phyloP scores from a whole-genome alignment of 495 filamentous ascomycete genomes.

The Cairneyella variabilis region DNA sequence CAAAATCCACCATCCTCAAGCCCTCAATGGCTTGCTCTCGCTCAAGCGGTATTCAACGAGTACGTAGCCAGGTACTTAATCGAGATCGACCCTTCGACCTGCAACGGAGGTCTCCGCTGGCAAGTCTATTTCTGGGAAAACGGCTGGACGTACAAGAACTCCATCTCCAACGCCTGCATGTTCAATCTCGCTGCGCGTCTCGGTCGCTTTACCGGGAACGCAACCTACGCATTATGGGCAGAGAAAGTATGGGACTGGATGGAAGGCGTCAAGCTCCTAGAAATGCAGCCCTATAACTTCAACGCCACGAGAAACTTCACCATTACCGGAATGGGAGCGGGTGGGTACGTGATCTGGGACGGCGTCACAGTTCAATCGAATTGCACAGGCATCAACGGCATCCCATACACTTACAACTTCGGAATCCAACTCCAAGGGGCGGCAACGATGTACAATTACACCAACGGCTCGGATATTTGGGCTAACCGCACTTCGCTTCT shows the following conservation, averaged over 20 bases:
- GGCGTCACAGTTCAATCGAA: background rate
- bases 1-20: conserved; percentile 53
- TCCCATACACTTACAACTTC: background rate
- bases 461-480: background rate
- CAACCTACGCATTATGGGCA: conserved; percentile 73
- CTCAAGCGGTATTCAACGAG: conserved; percentile 77
- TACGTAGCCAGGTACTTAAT: conserved; percentile 63
- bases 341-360: background rate
- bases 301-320: background rate
- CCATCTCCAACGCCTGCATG: conserved; percentile 80
- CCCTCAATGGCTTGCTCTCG: conserved; percentile 72
- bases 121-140: conserved; percentile 70
- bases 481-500: background rate
- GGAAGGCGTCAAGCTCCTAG: conserved; percentile 38
- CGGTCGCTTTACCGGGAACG: conserved; percentile 68
- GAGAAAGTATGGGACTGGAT: conserved; percentile 71
- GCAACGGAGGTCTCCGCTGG: conserved; percentile 74
- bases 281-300: background rate
- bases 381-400: background rate
- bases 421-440: background rate
- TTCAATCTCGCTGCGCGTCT: conserved; percentile 81
- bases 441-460: background rate
- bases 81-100: conserved; percentile 55
- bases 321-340: background rate
- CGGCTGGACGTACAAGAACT: conserved; percentile 86